Evolutionary conservation across 225 moss, liverwort and hornwort genomes (phyloP), one percentile per base, ranked within the genome.

Genomic region (Pseudisothecium myosuroides): DNA sequence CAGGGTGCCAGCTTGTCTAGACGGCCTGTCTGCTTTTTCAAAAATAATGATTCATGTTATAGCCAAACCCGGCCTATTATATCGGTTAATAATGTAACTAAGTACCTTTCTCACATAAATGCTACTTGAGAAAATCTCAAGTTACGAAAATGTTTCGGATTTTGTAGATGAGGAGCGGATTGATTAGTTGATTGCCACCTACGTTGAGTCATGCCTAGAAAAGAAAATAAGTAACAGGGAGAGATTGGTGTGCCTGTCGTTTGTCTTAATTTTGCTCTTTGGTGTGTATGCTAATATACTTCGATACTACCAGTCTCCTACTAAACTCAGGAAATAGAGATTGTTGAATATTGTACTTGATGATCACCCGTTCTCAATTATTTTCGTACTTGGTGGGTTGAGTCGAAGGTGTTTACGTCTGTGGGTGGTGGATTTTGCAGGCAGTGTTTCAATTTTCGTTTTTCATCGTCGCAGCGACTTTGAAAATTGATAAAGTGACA

Each of bases 401-500:
- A 81, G 39, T 88, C 32, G 52, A 54, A 83, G 78, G 10, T 59
- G 17, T 79, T 92, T 67, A 82, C 32, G 62, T 64, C 36, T 63
- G 77, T 83, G 56, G 64, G 45, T 73, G 73, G 81, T 55, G 82
- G 68, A 58, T 92, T 88, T 29, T 94, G 76, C 93, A 97, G 97
- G 91, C 83, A 59, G 91, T 85, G 50, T 95, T 95, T 72, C 98
- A 98, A 74, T 94, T 96, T 67, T 27, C 89, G 23, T 98, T 98
- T 90, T 98, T 97, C 90, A 36, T 96, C 43, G 79, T 97, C 82
- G 94, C 97, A 86, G 96, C 95, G 64, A 90, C 95, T 29, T 90
- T 96, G 32, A 94, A 94, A 87, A 87, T 97, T 79, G 98, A 98
- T 91, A 98, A 98, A 89, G 95, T 98, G 69, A 98, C 98, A 73